These are phyloP conservation scores for Rutstroemia sp. DNA, from an alignment of 2,329 filamentous ascomycete species.

Conservation along the genomic window DNA sequence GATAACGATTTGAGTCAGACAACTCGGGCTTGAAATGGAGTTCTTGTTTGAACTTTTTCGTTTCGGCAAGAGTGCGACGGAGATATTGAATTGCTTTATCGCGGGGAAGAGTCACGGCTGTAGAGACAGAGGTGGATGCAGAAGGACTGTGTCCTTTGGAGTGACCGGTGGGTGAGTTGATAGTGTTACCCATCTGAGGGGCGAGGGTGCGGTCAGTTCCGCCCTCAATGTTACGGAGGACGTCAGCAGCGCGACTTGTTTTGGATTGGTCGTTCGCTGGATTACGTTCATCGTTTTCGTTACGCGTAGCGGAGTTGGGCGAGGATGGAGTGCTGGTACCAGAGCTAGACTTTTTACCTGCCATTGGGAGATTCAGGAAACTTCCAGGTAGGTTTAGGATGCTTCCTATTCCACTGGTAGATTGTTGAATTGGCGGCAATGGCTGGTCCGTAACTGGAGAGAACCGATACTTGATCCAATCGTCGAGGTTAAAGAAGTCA, in stretches of 20 bases:
- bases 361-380: conserved; percentile 27
- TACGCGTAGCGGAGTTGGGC: conserved; percentile 16
- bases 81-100: conserved; percentile 55
- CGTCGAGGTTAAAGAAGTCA: conserved; percentile 73
- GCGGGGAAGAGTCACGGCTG: conserved; percentile 27
- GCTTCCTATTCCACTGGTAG: conserved; percentile 30
- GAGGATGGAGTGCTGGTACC: conserved; percentile 9
- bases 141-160: conserved; percentile 18
- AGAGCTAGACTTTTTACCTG: conserved; percentile 21
- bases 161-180: not conserved
- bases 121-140: conserved; percentile 26
- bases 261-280: conserved; percentile 16
- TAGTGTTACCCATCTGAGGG: conserved; percentile 23
- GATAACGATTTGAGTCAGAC: conserved; percentile 64
- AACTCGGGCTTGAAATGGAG: conserved; percentile 55
- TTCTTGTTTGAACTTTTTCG: conserved; percentile 69
- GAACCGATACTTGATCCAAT: conserved; percentile 71
- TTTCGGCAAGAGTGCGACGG: conserved; percentile 61
- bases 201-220: conserved; percentile 26
- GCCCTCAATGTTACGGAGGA: conserved; percentile 17
- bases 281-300: conserved; percentile 18
- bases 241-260: conserved; percentile 22
- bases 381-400: conserved; percentile 28
- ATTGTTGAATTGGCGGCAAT: conserved; percentile 45
- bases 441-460: conserved; percentile 68